A percentile compares a stretch with the other conserved stretches of the same genome.
These are phyloP conservation scores for Monosporozyma yasuniensis DNA, from an alignment of 805 yeast genomes.

Conservation along the genomic window DNA sequence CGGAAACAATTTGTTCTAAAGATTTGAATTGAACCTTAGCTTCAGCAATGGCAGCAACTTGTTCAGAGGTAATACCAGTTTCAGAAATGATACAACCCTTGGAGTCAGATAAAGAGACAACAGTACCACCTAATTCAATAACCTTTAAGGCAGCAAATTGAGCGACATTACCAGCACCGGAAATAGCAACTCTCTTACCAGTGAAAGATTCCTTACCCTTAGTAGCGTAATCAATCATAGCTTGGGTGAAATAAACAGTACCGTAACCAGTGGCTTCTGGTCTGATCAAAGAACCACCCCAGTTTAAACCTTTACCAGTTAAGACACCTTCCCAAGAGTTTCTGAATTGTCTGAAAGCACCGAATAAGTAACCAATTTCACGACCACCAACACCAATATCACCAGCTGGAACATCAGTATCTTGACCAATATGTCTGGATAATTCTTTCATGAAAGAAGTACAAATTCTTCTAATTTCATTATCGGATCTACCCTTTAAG, in stretches of 20 bases:
- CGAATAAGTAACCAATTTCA: constrained; percentile 85
- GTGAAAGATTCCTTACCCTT: constrained; percentile 80
- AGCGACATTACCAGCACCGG: constrained; percentile 99
- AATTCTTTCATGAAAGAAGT: constrained; percentile 91
- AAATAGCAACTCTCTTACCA: constrained; percentile 92
- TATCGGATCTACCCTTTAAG: constrained; percentile 89
- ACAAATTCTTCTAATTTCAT: constrained; percentile 96
- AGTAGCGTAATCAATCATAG: constrained; percentile 92
- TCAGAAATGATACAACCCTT: constrained; percentile 78
- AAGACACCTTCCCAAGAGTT: constrained; percentile 95
- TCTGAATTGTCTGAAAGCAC: constrained; percentile 88
- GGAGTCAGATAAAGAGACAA: constrained; percentile 90
- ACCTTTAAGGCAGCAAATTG: constrained; percentile 97
- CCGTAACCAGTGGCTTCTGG: constrained; percentile 99
- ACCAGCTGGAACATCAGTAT: constrained; percentile 98
- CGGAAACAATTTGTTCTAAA: constrained; percentile 56
- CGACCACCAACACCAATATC: constrained; percentile 98
- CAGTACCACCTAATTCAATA: constrained; percentile 93
- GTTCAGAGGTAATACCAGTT: constrained; percentile 76
- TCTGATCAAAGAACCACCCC: constrained; percentile 99
- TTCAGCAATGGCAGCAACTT: constrained; percentile 61
- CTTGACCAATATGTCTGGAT: constrained; percentile 92
- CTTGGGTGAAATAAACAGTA: constrained; percentile 90
- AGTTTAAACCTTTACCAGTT: constrained; percentile 94
- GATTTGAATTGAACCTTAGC: constrained; percentile 76